Evolutionary conservation across 441 rosid species (phyloP).

Genomic region (Mallotus repandus): DNA sequence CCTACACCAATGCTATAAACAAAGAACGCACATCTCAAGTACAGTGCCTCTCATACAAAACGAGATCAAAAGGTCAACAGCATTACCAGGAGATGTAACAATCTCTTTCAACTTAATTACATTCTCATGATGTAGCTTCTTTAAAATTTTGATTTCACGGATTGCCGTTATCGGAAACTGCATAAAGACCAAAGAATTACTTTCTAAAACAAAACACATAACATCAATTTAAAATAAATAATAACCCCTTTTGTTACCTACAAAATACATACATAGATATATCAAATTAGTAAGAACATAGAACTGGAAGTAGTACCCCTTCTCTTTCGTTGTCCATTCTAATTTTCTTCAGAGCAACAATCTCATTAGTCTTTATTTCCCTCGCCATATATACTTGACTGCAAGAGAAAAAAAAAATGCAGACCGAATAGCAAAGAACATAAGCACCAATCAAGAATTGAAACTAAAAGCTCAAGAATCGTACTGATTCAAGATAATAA

Average conservation of each 20-base stretch:
- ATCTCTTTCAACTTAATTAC: constrained; percentile 90
- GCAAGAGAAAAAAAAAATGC: constrained; percentile 31
- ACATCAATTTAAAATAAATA: background rate
- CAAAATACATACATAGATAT: background rate
- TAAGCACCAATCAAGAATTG: background rate
- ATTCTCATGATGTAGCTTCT: constrained; percentile 87
- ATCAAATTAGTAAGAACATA: constrained; percentile 1
- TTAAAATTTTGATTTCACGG: constrained; percentile 87
- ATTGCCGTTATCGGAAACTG: constrained; percentile 95
- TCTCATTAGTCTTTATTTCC: constrained; percentile 61
- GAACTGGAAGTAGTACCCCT: constrained; percentile 48
- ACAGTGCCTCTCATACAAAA: too few species aligned
- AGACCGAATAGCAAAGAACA: background rate
- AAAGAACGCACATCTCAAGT: background rate
- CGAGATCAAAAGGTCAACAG: background rate
- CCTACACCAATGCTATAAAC: background rate
- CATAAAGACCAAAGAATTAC: constrained; percentile 11
- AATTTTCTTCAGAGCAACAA: constrained; percentile 76
- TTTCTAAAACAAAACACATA: too few species aligned
- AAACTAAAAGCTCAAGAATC: too few species aligned
- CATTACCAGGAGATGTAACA: constrained; percentile 84
- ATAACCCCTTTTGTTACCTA: background rate
- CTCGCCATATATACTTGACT: constrained; percentile 93
- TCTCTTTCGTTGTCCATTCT: constrained; percentile 82
- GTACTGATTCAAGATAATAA: background rate